Evolutionary conservation across 2,329 filamentous ascomycete genomes (phyloP).

Genomic region (Thelonectria rubi): DNA sequence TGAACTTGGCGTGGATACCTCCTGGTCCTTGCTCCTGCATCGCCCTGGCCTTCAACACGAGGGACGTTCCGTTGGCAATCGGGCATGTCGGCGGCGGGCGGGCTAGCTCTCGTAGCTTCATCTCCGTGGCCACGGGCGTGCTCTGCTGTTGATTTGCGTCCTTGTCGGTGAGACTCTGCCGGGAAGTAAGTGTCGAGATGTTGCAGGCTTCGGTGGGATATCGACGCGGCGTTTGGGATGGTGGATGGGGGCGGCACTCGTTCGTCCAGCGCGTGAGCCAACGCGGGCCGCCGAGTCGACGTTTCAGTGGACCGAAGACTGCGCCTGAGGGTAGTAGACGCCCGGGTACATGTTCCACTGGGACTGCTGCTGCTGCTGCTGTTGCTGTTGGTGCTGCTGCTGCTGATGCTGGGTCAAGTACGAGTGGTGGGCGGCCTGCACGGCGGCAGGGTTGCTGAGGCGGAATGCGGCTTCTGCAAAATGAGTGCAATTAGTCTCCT

Average conservation of each 20-base stretch:
- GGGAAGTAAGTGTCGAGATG: neutral
- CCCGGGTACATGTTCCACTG: conserved; percentile 47
- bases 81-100: neutral
- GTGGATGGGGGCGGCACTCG: neutral
- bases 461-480: conserved; percentile 46
- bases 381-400: conserved; percentile 33
- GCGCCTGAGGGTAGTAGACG: conserved; percentile 47
- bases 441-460: conserved; percentile 41
- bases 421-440: conserved; percentile 35
- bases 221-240: conserved; percentile 17
- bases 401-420: conserved; percentile 41
- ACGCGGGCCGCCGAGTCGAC: neutral
- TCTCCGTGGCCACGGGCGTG: neutral
- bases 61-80: conserved; percentile 45
- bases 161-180: conserved; percentile 2
- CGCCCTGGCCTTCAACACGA: conserved; percentile 6
- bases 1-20: conserved; percentile 49
- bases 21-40: conserved; percentile 42
- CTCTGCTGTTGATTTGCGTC: neutral
- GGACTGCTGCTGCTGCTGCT: conserved; percentile 42
- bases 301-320: conserved; percentile 47
- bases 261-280: neutral
- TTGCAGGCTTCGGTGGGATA: neutral
- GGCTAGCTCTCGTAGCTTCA: neutral
- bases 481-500: conserved; percentile 44